phyloP scores from a whole-genome alignment of 2,329 filamentous ascomycete genomes.

The Aspergillus niger region DNA sequence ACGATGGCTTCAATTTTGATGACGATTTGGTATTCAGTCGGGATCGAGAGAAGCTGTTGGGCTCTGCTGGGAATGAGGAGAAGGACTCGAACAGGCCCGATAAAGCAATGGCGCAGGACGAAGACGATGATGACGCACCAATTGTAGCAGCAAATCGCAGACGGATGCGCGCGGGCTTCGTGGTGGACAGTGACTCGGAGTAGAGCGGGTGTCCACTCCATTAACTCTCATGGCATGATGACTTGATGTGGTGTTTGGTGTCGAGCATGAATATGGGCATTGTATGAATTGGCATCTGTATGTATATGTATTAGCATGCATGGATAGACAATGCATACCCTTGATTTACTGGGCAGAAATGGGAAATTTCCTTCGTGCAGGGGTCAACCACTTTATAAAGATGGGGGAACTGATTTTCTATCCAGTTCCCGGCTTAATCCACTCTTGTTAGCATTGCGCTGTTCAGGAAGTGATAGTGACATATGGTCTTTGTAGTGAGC shows the following conservation, averaged over 20 bases:
- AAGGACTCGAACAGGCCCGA: conserved; percentile 8
- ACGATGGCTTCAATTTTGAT: conserved; percentile 37
- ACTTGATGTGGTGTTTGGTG: conserved; percentile 32
- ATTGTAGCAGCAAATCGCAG: conserved; percentile 33
- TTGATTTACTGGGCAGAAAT: too few species aligned
- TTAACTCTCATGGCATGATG: conserved; percentile 19
- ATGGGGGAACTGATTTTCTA: too few species aligned
- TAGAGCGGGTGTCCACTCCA: conserved; percentile 23
- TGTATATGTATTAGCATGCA: neutral
- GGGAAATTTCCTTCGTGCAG: too few species aligned
- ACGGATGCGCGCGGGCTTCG: conserved; percentile 43
- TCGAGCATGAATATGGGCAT: neutral
- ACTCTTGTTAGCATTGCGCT: too few species aligned
- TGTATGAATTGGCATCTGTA: conserved; percentile 11
- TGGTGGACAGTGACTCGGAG: conserved; percentile 49
- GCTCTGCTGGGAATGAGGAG: conserved; percentile 5
- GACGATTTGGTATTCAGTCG: conserved; percentile 38
- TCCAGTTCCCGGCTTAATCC: too few species aligned
- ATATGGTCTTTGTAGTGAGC: too few species aligned
- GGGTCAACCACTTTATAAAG: too few species aligned
- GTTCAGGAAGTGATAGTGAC: too few species aligned
- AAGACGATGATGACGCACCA: conserved; percentile 37
- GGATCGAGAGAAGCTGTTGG: conserved; percentile 23
- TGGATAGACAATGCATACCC: neutral
- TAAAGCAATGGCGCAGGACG: conserved; percentile 14